These are phyloP conservation scores for Ramalina intermedia DNA, from an alignment of 495 filamentous ascomycete species.

Conservation along the genomic window DNA sequence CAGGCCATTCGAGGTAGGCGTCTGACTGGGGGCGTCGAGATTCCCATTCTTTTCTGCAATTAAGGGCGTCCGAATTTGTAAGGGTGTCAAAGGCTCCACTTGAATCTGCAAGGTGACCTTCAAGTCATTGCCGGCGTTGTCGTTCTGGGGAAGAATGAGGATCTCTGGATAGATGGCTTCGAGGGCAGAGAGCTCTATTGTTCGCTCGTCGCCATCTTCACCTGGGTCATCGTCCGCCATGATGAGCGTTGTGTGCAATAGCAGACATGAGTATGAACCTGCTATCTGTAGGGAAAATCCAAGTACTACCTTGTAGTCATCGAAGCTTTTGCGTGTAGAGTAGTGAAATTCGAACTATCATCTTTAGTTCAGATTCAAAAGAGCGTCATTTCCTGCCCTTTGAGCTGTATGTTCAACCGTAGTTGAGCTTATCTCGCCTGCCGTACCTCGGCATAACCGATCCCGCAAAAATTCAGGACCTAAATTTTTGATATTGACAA, in stretches of 20 bases:
- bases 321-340: neutral
- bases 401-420: slow-evolving; percentile 4
- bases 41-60: slow-evolving; percentile 37
- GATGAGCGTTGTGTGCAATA: neutral
- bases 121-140: slow-evolving; percentile 29
- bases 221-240: slow-evolving; percentile 20
- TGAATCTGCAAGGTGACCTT: slow-evolving; percentile 56
- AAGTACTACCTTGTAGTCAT: slow-evolving; percentile 30
- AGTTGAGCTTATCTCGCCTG: too few species aligned
- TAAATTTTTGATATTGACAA: neutral
- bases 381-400: slow-evolving; percentile 7
- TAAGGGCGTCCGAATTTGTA: slow-evolving; percentile 54
- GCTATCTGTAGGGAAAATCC: slow-evolving; percentile 25
- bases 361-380: too few species aligned
- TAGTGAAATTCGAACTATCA: too few species aligned
- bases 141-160: slow-evolving; percentile 30
- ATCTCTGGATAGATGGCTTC: slow-evolving; percentile 84
- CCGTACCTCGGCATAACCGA: too few species aligned
- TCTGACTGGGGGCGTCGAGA: slow-evolving; percentile 51
- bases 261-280: slow-evolving; percentile 11
- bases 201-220: slow-evolving; percentile 50
- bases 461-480: too few species aligned
- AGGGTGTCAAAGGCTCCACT: slow-evolving; percentile 51
- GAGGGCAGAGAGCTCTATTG: slow-evolving; percentile 69
- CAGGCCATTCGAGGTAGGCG: slow-evolving; percentile 40